Evolutionary conservation across 192 early-diverging fungal genomes (phyloP).

Genomic region (Thoreauomyces humboldtii): DNA sequence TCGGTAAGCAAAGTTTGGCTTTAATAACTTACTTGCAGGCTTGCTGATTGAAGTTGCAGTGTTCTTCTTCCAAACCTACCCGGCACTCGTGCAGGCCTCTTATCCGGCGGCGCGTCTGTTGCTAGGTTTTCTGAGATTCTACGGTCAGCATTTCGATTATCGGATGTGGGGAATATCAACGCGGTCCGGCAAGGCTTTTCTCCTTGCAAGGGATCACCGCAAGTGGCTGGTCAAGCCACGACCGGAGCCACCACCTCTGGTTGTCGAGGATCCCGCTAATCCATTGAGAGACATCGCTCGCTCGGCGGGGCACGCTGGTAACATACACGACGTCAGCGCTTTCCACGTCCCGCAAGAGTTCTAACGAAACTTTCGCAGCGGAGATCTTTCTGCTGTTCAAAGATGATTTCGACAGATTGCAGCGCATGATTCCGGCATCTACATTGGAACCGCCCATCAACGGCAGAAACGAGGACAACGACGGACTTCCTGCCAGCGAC

Average conservation of each 20-base stretch:
- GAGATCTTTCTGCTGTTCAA: background rate
- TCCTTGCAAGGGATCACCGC: background rate
- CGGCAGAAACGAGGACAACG: too few species aligned
- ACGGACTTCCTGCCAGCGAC: too few species aligned
- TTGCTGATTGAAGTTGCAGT: too few species aligned
- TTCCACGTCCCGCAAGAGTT: background rate
- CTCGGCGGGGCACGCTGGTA: background rate
- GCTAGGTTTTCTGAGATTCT: background rate
- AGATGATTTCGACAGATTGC: background rate
- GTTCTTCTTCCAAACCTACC: background rate
- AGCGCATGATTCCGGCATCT: too few species aligned
- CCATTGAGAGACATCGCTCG: background rate
- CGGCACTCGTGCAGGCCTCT: background rate
- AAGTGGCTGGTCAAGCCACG: background rate
- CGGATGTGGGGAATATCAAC: background rate
- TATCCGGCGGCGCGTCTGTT: background rate
- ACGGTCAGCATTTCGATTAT: conserved; percentile 10
- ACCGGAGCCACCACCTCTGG: background rate
- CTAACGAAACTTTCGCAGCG: background rate
- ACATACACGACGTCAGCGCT: background rate
- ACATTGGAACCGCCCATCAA: too few species aligned
- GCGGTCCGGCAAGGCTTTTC: background rate
- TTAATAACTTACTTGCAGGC: too few species aligned
- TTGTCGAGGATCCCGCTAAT: conserved; percentile 14
- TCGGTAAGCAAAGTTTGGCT: too few species aligned